phyloP scores from a whole-genome alignment of 176 grass and related monocot species.

The Saccharum spontaneum region DNA sequence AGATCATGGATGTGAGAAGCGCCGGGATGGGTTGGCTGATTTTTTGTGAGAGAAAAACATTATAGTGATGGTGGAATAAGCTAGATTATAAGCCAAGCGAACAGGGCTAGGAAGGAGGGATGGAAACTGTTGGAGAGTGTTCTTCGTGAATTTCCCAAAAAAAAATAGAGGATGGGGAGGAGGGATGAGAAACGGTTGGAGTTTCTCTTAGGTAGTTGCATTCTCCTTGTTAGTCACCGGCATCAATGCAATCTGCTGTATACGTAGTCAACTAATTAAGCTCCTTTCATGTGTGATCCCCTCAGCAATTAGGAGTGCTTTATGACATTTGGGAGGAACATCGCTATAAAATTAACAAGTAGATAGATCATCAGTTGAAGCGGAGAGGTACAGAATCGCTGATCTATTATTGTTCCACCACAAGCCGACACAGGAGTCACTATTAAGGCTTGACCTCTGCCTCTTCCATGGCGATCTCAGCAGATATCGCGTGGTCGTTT shows the following conservation, averaged over 20 bases:
- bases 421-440: not conserved
- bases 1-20: conserved; percentile 73
- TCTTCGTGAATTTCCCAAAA: too few species aligned
- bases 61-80: too few species aligned
- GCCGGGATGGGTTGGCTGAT: too few species aligned
- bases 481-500: not conserved
- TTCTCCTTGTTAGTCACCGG: not conserved
- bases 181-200: too few species aligned
- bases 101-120: too few species aligned
- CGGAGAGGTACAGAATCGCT: not conserved
- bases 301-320: too few species aligned
- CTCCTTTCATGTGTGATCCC: not conserved
- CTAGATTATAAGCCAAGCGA: too few species aligned
- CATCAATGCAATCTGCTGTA: not conserved
- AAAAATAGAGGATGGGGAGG: too few species aligned
- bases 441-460: conserved; percentile 17
- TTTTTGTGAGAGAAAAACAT: too few species aligned
- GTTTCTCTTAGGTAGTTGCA: not conserved
- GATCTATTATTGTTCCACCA: not conserved
- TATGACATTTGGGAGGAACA: not conserved
- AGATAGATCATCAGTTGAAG: not conserved
- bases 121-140: too few species aligned
- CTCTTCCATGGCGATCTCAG: not conserved
- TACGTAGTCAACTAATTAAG: not conserved
- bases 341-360: not conserved